phyloP scores from a whole-genome alignment of 2,329 filamentous ascomycete genomes.

The Paecilomyces dactylethromorphus region DNA sequence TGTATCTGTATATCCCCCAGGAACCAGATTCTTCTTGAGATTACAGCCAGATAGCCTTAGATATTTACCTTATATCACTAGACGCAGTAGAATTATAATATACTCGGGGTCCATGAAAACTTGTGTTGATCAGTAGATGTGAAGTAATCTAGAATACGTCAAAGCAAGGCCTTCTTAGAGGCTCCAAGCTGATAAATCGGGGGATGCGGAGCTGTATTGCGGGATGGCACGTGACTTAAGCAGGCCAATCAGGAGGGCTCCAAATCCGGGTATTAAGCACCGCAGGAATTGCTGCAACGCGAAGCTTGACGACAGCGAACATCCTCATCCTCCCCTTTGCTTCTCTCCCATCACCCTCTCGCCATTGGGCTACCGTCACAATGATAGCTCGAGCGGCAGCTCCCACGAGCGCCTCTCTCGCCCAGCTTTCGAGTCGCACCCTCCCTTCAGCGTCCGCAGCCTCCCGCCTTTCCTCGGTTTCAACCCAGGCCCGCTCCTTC shows the following conservation, averaged over 20 bases:
- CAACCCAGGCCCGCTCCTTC: conserved; percentile 54
- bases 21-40: conserved; percentile 4
- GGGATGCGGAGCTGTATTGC: not conserved
- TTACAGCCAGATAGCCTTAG: not conserved
- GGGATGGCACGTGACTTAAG: conserved; percentile 17
- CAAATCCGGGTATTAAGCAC: conserved; percentile 35
- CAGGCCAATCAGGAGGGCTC: conserved; percentile 27
- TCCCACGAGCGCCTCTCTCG: conserved; percentile 35
- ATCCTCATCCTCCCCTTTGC: conserved; percentile 10
- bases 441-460: conserved; percentile 27
- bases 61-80: not conserved
- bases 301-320: conserved; percentile 18
- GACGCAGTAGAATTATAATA: not conserved
- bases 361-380: conserved; percentile 25
- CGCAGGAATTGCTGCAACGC: conserved; percentile 26
- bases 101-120: not conserved
- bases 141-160: not conserved
- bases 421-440: conserved; percentile 34
- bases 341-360: conserved; percentile 11
- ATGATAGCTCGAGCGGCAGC: conserved; percentile 42
- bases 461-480: conserved; percentile 23
- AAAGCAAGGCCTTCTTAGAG: not conserved
- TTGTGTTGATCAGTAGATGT: not conserved
- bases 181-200: not conserved
- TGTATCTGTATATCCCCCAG: conserved; percentile 32